Conservation (phyloP, 1,284 basidiomycete genomes). For the Earliella scabrosa region DNA sequence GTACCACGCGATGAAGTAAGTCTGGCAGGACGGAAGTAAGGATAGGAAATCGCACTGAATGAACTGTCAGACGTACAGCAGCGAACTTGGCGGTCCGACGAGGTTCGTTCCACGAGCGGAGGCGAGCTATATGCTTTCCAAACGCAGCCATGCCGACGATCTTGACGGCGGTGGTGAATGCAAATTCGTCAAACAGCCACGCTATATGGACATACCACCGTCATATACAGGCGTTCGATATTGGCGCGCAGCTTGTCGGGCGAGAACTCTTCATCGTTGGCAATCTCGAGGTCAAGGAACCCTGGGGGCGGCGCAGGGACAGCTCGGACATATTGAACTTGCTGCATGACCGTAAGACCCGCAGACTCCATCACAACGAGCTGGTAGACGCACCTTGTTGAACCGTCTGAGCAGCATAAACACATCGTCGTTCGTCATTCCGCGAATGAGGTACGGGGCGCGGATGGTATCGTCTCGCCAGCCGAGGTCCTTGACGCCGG, state of each 20-base stretch:
- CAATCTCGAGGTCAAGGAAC: constrained; percentile 47
- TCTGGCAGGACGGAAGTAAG: constrained; percentile 22
- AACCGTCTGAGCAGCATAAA: constrained; percentile 47
- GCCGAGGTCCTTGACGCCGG: constrained; percentile 33
- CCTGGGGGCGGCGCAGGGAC: constrained; percentile 30
- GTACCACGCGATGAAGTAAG: constrained; percentile 49
- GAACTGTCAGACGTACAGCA: constrained; percentile 27
- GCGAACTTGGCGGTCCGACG: constrained; percentile 46
- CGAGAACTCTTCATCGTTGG: constrained; percentile 48
- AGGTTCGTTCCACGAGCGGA: constrained; percentile 56
- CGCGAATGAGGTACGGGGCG: constrained; percentile 29
- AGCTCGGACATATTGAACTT: constrained; percentile 43
- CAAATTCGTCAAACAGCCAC: not conserved
- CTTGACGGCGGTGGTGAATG: constrained; percentile 13
- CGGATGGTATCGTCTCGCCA: constrained; percentile 29
- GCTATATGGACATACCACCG: constrained; percentile 34
- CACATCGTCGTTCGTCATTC: constrained; percentile 44
- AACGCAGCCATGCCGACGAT: constrained; percentile 48
- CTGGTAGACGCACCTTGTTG: constrained; percentile 45
- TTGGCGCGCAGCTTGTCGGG: constrained; percentile 53
- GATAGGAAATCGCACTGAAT: not conserved
- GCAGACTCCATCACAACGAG: too few species aligned
- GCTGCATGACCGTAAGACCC: constrained; percentile 21
- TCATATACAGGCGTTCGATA: constrained; percentile 54
- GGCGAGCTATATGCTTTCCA: constrained; percentile 48